Base-by-base conservation (phyloP, 345 rosid species). In the Salix caprea region DNA sequence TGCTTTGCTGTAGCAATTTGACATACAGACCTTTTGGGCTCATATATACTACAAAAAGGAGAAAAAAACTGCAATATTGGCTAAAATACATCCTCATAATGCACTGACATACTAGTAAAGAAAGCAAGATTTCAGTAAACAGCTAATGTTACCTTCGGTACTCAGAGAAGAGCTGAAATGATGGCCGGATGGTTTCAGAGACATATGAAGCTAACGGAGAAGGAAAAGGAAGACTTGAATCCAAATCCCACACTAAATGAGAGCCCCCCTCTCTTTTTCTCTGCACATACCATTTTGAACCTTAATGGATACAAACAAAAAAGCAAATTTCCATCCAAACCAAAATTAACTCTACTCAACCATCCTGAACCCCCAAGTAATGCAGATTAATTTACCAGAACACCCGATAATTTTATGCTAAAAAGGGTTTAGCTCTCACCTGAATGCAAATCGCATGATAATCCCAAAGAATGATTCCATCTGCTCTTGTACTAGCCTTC, bases 381-480 rank as follows among this genome's bases (percentile, higher is more conserved):
- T 18, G 46, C 18, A 71, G 60, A 26, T 15, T n/a, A 42, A 34
- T 36, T 37, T 39, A 70, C 37, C 37, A 71, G 46, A 50, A 37
- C 21, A 74, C 52, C 24, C 58, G 56, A 4, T 52, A 13, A 40
- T 50, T 77, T 7, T 44, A 58, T 26, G 26, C 5, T 7, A 52
- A 16, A 24, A 23, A 77, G 48, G 42, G 7, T 67, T 60, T 24
- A 61, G 26, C 44, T 34, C 67, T 76, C 77, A 90, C 97, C 94
- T 94, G 98, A 72, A 94, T 68, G 77, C 97, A 94, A 44, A 92
- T 80, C 54, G 84, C 97, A 85, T 92, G 97, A 85, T 92, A 92
- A 85, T 92, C 98, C 97, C 97, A 94, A 5, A 92, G 87, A 52
- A 88, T 81, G 71, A 91, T 69, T 13, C 97, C 97, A 86, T 94